Percentiles rank a stretch among this genome's conserved stretches.
phyloP scores from a whole-genome alignment of 495 filamentous ascomycete genomes.

The Bacidia gigantensis region DNA sequence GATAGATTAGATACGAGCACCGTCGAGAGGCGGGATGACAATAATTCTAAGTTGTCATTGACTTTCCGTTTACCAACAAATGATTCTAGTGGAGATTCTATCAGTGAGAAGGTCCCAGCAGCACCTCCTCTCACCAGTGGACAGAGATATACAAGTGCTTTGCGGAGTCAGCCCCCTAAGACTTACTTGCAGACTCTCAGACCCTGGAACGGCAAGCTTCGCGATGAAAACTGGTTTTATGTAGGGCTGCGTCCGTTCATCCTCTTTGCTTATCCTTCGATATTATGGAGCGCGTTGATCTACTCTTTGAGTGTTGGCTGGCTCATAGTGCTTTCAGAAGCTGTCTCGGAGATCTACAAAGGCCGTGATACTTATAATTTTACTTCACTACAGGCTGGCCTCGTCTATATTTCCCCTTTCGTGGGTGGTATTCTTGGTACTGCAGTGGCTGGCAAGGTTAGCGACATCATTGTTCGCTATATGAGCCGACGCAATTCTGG shows the following conservation, averaged over 20 bases:
- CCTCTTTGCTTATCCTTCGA: slow-evolving; percentile 72
- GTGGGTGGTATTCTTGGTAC: slow-evolving; percentile 82
- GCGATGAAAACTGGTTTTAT: slow-evolving; percentile 64
- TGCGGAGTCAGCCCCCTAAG: slow-evolving; percentile 45
- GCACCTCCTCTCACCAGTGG: slow-evolving; percentile 1
- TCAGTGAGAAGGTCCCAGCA: slow-evolving; percentile 6
- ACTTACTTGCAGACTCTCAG: slow-evolving; percentile 58
- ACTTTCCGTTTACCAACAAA: background rate
- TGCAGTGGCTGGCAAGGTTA: slow-evolving; percentile 77
- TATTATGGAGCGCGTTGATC: slow-evolving; percentile 80
- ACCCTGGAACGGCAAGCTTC: slow-evolving; percentile 63
- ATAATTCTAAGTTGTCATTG: background rate
- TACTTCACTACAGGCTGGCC: slow-evolving; percentile 60
- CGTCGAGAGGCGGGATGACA: too few species aligned
- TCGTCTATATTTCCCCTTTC: slow-evolving; percentile 85
- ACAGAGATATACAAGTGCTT: slow-evolving; percentile 43
- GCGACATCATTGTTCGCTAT: slow-evolving; percentile 64
- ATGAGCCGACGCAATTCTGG: slow-evolving; percentile 81
- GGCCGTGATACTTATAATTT: slow-evolving; percentile 57
- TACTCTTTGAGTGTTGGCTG: slow-evolving; percentile 88
- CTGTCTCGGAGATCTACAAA: slow-evolving; percentile 64
- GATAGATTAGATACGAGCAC: too few species aligned
- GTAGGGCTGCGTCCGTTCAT: slow-evolving; percentile 69
- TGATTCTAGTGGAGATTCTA: slow-evolving; percentile 4
- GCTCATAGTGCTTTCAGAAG: slow-evolving; percentile 90